These are phyloP conservation scores for Oryza rufipogon DNA, from an alignment of 176 grass and related monocot genomes.

Conservation along the genomic window DNA sequence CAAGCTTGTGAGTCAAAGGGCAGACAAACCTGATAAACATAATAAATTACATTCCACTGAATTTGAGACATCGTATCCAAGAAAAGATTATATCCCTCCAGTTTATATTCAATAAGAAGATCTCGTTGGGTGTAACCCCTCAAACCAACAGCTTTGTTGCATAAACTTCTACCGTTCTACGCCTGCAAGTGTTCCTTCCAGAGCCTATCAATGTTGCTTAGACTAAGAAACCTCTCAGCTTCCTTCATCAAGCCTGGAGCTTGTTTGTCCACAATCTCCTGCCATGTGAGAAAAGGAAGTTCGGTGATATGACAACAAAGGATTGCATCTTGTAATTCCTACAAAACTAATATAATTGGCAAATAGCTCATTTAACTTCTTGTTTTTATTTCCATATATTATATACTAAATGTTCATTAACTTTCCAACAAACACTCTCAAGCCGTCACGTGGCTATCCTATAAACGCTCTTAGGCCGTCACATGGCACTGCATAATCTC, in stretches of 20 bases:
- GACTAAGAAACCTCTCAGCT: conserved; percentile 87
- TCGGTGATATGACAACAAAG: conserved; percentile 6
- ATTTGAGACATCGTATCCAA: conserved; percentile 99
- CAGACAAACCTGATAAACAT: conserved; percentile 85
- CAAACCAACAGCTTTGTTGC: conserved; percentile 93
- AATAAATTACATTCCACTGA: conserved; percentile 94
- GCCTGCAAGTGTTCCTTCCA: conserved; percentile 99
- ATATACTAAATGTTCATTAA: too few species aligned
- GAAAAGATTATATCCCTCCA: conserved; percentile 98
- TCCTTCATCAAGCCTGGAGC: conserved; percentile 91
- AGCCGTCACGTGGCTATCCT: too few species aligned
- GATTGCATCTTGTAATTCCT: not conserved
- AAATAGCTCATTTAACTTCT: not conserved
- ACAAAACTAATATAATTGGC: not conserved
- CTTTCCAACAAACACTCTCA: too few species aligned
- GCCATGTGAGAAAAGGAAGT: conserved; percentile 28
- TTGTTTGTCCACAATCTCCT: conserved; percentile 92
- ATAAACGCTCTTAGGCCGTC: too few species aligned
- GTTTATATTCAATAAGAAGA: conserved; percentile 95
- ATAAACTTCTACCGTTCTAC: conserved; percentile 64
- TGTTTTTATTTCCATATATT: not conserved
- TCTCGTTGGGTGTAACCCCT: conserved; percentile 96
- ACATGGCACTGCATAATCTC: too few species aligned
- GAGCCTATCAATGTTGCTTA: conserved; percentile 95
- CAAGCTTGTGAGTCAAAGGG: not conserved